Base-by-base conservation (phyloP, 1,284 basidiomycete species). In the Microbotryum saponariae region DNA sequence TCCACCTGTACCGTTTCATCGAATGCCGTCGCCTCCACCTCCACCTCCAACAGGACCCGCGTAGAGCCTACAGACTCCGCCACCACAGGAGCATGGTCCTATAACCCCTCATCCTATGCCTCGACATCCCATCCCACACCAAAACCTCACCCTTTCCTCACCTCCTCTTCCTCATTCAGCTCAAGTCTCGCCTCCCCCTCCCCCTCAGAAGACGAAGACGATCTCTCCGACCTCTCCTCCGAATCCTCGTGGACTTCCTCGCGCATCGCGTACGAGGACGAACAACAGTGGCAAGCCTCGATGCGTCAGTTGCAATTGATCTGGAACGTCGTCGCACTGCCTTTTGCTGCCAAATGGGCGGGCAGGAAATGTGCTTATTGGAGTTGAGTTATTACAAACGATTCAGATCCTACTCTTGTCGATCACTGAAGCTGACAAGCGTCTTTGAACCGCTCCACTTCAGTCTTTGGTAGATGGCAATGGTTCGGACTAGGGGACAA, bases 281-380 rank as follows among this genome's bases (percentile, higher is more conserved):
- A 67, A 49, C 50, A 59, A n/a, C 65, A 67, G 54, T 67, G 61
- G 53, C 63, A 67, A 45, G 65, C 64, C 49, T 62, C 60, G 16
- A 6, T 67, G 21, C 44, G 63, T 6, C 65, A 67, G 23, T 37
- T 67, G 16, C 56, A 67, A 8, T 54, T 50, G 12, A 45, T 67
- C 14, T 47, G 62, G 23, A 64, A 60, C 56, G 54, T 67, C 58
- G 65, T 67, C 37, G 53, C 57, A 7, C 49, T 67, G 3, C 65
- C 65, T 14, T 67, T 54, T 50, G 45, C 61, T 12, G 53, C 60
- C 23, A 31, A 64, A 31, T 67, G 61, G 52, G 61, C 61, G 23
- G 65, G 65, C 9, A 44, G 65, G 25, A 64, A 65, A 31, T 64
- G 60, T 56, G 61, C 63, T 3, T 67, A 67, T 52, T 64, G 45